These are phyloP conservation scores for Aureobasidium sp. DNA, from an alignment of 2,329 filamentous ascomycete genomes.

Conservation along the genomic window DNA sequence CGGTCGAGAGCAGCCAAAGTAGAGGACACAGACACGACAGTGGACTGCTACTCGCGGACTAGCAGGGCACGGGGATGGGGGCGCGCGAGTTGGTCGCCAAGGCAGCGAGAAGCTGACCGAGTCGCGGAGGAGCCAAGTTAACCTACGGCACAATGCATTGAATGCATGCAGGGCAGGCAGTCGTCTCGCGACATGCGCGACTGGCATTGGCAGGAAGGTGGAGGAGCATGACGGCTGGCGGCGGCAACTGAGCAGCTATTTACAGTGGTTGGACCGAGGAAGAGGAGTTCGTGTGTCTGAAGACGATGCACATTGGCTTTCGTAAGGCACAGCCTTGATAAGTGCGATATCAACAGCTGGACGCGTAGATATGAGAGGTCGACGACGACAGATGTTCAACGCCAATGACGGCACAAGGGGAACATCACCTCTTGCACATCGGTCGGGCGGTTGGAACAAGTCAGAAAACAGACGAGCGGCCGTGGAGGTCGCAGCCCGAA, in stretches of 20 bases:
- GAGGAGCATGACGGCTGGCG: constrained; percentile 2
- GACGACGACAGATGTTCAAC: not conserved
- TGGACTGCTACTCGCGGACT: not conserved
- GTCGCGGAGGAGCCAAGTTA: not conserved
- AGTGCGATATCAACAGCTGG: constrained; percentile 1
- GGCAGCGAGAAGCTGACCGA: constrained; percentile 4
- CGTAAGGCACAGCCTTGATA: not conserved
- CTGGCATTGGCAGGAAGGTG: not conserved
- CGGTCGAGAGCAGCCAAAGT: not conserved
- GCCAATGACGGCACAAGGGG: not conserved
- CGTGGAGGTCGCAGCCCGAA: not conserved
- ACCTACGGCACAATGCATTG: constrained; percentile 3
- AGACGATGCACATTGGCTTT: not conserved
- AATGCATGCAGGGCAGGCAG: constrained; percentile 1
- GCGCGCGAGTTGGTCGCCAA: constrained; percentile 5
- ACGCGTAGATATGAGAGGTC: not conserved
- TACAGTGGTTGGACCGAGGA: not conserved
- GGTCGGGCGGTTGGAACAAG: not conserved
- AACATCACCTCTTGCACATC: not conserved
- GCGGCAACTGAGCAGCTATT: constrained; percentile 2
- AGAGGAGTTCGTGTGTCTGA: not conserved
- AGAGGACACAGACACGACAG: not conserved
- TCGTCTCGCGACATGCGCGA: not conserved
- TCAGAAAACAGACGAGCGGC: constrained; percentile 1
- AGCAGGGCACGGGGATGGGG: not conserved